phyloP scores from a whole-genome alignment of 1,139 yeast genomes.

The Kazachstania sp. region DNA sequence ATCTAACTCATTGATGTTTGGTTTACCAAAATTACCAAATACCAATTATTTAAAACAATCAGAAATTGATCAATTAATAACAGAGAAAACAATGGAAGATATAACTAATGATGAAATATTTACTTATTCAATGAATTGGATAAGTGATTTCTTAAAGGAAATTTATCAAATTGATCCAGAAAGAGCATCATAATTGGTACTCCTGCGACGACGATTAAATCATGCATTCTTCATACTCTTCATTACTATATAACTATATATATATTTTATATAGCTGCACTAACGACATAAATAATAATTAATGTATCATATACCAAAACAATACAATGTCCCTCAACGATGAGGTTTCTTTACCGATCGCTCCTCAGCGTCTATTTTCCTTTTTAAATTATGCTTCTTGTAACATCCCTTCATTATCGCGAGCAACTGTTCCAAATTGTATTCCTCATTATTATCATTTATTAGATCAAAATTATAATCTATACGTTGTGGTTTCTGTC shows the following conservation, averaged over 20 bases:
- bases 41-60: constrained; percentile 14
- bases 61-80: constrained; percentile 4
- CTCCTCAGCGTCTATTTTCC: not conserved
- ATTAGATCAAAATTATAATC: constrained; percentile 53
- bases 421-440: constrained; percentile 52
- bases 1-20: constrained; percentile 23
- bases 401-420: constrained; percentile 33
- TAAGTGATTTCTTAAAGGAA: constrained; percentile 4
- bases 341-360: too few relatives aligned
- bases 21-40: constrained; percentile 25
- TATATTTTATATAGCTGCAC: too few relatives aligned
- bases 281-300: too few relatives aligned
- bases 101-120: constrained; percentile 4
- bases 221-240: too few relatives aligned
- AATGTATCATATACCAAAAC: too few relatives aligned
- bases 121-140: constrained; percentile 8
- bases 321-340: too few relatives aligned
- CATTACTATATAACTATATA: too few relatives aligned
- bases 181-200: not conserved
- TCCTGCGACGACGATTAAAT: too few relatives aligned
- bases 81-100: not conserved
- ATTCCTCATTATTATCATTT: constrained; percentile 40
- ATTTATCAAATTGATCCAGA: not conserved
- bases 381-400: constrained; percentile 6
- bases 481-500: constrained; percentile 56